phyloP scores from a whole-genome alignment of 768 basidiomycete genomes.

The Lactarius deliciosus region DNA sequence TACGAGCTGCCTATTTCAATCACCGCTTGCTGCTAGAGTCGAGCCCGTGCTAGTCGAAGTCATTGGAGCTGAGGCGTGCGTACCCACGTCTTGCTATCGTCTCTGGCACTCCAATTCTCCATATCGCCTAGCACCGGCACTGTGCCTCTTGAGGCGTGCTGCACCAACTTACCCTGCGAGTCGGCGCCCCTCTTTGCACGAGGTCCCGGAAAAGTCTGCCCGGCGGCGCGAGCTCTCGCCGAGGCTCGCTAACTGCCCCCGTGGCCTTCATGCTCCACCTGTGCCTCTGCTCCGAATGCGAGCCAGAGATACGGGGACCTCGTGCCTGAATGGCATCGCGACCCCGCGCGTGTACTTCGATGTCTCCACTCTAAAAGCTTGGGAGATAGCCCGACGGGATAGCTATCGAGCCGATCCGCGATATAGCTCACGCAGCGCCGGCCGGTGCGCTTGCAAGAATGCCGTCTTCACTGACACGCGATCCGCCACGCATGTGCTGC shows the following conservation, averaged over 20 bases:
- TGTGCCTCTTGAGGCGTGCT: slow-evolving; percentile 83
- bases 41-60: no score
- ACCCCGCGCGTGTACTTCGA: slow-evolving; percentile 82
- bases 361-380: slow-evolving; percentile 49
- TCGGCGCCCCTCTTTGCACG: slow-evolving; percentile 71
- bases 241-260: slow-evolving; percentile 57
- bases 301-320: slow-evolving; percentile 64
- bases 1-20: no score
- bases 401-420: slow-evolving; percentile 75
- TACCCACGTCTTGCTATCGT: no score
- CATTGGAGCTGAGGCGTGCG: no score
- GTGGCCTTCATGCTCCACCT: slow-evolving; percentile 65
- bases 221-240: slow-evolving; percentile 58
- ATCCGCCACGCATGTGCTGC: slow-evolving; percentile 78
- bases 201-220: slow-evolving; percentile 36
- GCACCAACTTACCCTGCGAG: slow-evolving; percentile 62
- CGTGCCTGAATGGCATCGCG: slow-evolving; percentile 65
- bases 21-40: no score
- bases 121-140: slow-evolving; percentile 46
- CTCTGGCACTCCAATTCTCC: no score
- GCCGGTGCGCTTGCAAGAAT: slow-evolving; percentile 63
- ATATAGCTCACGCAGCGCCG: slow-evolving; percentile 81
- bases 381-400: slow-evolving; percentile 41
- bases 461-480: slow-evolving; percentile 58
- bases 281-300: no score